Percentiles rank a stretch among this genome's conserved stretches.
Evolutionary conservation across 2,329 filamentous ascomycete genomes (phyloP).

Genomic region (Fusarium palustre): DNA sequence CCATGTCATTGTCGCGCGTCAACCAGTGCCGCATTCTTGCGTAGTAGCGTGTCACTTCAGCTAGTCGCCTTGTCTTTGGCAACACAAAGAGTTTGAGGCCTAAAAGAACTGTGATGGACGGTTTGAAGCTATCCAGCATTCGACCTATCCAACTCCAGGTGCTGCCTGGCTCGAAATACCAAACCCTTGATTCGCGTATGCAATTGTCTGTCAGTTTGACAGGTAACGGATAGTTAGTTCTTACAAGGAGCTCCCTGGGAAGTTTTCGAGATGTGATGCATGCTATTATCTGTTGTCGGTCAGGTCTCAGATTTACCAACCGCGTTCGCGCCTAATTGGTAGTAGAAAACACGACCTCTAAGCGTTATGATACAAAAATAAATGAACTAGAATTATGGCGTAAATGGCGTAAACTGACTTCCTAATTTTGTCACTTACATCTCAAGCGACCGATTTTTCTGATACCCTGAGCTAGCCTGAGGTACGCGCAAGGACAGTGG

Average conservation of each 20-base stretch:
- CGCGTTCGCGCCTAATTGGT: constrained; percentile 8
- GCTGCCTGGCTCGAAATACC: neutral
- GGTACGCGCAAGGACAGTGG: neutral
- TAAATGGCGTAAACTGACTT: no score
- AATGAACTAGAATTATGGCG: no score
- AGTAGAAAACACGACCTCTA: no score
- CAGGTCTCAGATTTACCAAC: constrained; percentile 17
- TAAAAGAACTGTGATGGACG: neutral
- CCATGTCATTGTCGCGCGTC: constrained; percentile 44
- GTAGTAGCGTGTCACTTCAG: constrained; percentile 16
- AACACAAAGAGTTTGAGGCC: neutral
- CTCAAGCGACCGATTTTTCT: no score
- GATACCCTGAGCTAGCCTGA: no score
- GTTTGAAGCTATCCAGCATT: neutral
- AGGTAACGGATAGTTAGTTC: neutral
- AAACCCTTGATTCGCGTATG: neutral
- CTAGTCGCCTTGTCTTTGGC: constrained; percentile 2
- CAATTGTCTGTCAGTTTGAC: neutral
- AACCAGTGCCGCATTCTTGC: constrained; percentile 18
- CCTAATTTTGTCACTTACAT: no score
- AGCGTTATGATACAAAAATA: no score
- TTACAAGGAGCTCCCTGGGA: constrained; percentile 27
- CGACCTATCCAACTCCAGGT: neutral
- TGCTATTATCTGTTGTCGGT: constrained; percentile 3
- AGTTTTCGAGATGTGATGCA: constrained; percentile 15